phyloP scores from a whole-genome alignment of 345 rosid genomes.

The Eucalyptus caleyi region DNA sequence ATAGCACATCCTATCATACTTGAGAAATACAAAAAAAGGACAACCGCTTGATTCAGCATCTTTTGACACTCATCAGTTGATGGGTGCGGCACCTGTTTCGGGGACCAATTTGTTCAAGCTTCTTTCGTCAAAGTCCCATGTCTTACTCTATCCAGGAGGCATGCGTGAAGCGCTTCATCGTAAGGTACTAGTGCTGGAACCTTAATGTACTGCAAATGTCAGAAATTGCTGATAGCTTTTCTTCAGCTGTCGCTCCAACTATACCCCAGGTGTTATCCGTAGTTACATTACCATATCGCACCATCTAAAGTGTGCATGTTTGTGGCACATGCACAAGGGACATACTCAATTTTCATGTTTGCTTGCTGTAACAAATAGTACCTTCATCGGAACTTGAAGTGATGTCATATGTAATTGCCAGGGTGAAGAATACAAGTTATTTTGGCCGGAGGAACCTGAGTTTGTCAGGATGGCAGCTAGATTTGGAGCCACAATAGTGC shows the following conservation, averaged over 20 bases:
- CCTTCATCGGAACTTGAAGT: neutral
- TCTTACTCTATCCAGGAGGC: slow-evolving; percentile 79
- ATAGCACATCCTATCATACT: slow-evolving; percentile 55
- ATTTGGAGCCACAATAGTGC: slow-evolving; percentile 76
- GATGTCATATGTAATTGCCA: neutral
- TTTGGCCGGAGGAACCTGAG: slow-evolving; percentile 70
- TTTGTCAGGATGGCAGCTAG: slow-evolving; percentile 80
- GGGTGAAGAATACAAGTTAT: slow-evolving; percentile 74
- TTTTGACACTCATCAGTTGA: slow-evolving; percentile 29
- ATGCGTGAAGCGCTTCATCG: slow-evolving; percentile 71
- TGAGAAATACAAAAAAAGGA: slow-evolving; percentile 12
- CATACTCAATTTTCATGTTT: neutral
- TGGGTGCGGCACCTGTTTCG: slow-evolving; percentile 73
- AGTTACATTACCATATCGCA: neutral
- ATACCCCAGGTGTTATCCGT: neutral
- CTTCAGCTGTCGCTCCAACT: neutral
- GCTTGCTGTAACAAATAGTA: neutral
- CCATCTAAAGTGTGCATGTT: neutral
- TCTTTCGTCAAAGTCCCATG: slow-evolving; percentile 48
- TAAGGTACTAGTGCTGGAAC: slow-evolving; percentile 25
- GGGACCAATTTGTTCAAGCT: slow-evolving; percentile 40
- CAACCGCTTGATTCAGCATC: slow-evolving; percentile 3
- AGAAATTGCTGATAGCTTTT: neutral
- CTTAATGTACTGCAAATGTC: neutral
- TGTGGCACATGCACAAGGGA: neutral